Evolutionary conservation across 129 eudicot genomes (phyloP), one percentile per base, ranked within the genome.

Genomic region (Erigeron canadensis): DNA sequence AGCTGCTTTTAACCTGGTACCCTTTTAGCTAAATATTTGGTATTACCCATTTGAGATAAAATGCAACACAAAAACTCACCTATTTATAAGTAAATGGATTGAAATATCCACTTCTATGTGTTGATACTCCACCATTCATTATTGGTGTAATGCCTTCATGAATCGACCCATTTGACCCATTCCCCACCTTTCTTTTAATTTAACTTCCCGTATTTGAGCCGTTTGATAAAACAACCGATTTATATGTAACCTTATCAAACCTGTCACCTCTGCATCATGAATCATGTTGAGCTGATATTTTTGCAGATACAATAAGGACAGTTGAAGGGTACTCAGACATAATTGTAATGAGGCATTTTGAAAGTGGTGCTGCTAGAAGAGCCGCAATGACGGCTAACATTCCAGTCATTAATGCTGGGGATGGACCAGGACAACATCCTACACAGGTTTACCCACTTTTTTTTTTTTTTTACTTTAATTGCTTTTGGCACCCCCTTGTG

Each of bases 361-460:
- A 95, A 83, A 95, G 89, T 69, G 99, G 99, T 79, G 96, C 99
- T 73, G 97, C 97, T 61, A 84, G 75, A 90, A 86, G 99, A 84
- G 97, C 99, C 37, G 99, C 97, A 44, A 54, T 67, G 34, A 86
- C 94, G 41, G 97, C 99, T 65, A 82, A 71, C 65, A 95, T 95
- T 81, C 99, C 99, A 6, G 77, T 95, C 77, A 95, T 90, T 65
- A 95, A 95, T 86, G 97, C 99, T 6, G 99, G 99, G 46, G 99
- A 95, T 81, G 99, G 99, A 70, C 99, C 97, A 12, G 99, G 99
- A 12, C 97, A 95, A 73, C 99, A 95, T 82, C 99, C 99, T 66
- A 87, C 97, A 75, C 99, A 95, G 87, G 99, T 90, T 60, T 59
- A 40, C 10, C 34, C 9, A 13, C 2, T 50, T 16, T 50, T 0